Percentiles rank a stretch among this genome's conserved stretches.
Evolutionary conservation across 768 basidiomycete genomes (phyloP).

Genomic region (Sporobolomyces phaffii): DNA sequence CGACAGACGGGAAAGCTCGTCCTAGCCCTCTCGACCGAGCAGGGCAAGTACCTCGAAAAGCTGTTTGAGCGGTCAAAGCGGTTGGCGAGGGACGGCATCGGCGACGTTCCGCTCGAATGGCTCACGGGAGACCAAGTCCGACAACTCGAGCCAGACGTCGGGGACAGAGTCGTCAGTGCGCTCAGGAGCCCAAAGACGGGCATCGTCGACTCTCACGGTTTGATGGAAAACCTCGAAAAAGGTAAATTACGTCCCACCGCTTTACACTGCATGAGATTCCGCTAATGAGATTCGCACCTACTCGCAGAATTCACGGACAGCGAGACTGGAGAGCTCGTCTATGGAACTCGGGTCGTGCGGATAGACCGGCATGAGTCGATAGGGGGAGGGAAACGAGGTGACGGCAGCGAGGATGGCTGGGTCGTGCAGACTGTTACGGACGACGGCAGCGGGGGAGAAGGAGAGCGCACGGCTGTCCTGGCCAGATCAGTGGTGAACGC

Average conservation of each 20-base stretch:
- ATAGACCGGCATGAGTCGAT: slow-evolving; percentile 55
- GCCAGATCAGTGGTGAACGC: slow-evolving; percentile 75
- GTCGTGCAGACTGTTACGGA: slow-evolving; percentile 72
- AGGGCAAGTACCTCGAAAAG: slow-evolving; percentile 63
- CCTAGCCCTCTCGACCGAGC: slow-evolving; percentile 61
- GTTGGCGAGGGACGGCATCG: slow-evolving; percentile 55
- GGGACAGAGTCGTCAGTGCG: slow-evolving; percentile 61
- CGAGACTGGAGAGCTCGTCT: slow-evolving; percentile 64
- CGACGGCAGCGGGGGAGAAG: slow-evolving; percentile 41
- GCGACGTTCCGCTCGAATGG: slow-evolving; percentile 56
- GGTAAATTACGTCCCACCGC: neutral
- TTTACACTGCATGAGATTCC: neutral
- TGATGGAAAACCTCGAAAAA: slow-evolving; percentile 75
- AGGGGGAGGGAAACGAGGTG: slow-evolving; percentile 42
- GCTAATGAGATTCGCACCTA: neutral
- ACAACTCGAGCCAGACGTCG: slow-evolving; percentile 76
- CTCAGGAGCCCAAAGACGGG: slow-evolving; percentile 82
- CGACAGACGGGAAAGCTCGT: slow-evolving; percentile 81
- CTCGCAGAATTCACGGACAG: slow-evolving; percentile 61
- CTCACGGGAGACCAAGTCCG: slow-evolving; percentile 63
- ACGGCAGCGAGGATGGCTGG: slow-evolving; percentile 63
- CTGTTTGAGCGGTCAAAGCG: slow-evolving; percentile 61
- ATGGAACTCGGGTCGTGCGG: slow-evolving; percentile 74
- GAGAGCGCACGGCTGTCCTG: slow-evolving; percentile 58
- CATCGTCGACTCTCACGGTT: slow-evolving; percentile 76